Evolutionary conservation across 768 basidiomycete genomes (phyloP), one percentile per base, ranked within the genome.

Genomic region (Coprinellus micaceus): DNA sequence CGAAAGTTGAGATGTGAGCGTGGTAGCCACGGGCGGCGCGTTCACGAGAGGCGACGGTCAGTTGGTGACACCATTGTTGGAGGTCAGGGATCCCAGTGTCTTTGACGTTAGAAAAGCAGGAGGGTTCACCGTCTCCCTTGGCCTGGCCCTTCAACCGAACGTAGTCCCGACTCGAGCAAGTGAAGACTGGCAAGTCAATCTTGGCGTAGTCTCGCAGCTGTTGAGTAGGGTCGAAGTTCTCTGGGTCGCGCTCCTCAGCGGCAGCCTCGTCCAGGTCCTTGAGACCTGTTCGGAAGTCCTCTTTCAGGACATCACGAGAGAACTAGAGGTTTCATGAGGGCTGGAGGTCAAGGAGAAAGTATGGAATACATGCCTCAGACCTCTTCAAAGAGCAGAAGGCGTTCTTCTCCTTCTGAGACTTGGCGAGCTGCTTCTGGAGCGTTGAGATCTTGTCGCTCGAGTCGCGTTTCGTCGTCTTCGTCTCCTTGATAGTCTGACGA

Each of bases 131-230:
- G 54, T 86, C 84, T 25, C 83, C 83, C 62, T 78, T 78, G 25
- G 82, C 77, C 70, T 84, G 82, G 13, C 77, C 78, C 71, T 76
- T 82, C 22, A 85, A 64, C 40, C 83, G 71, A 17, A 83, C 74
- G 59, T 86, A 85, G 64, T 86, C 83, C 17, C 83, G 76, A 39
- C 81, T 77, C 1, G 84, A 85, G 55, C 75, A 78, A 17, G 82
- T 83, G 66, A 85, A 85, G 11, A 84, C 82, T 2, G 84, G 84
- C 3, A 86, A 76, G 57, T 85, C 73, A 52, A 85, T 84, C 1
- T 72, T 75, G 26, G 77, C 75, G 59, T 86, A 85, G 62, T 85
- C 84, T 58, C 83, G 76, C 46, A 81, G 58, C 45, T 78, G 73
- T n/a, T 71, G 64, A 19, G 65, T 71, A 2, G 83, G 82, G 61